A percentile compares a stretch with the other conserved stretches of the same genome.
phyloP scores from a whole-genome alignment of 306 rosid species.

The Cucurbita maxima region DNA sequence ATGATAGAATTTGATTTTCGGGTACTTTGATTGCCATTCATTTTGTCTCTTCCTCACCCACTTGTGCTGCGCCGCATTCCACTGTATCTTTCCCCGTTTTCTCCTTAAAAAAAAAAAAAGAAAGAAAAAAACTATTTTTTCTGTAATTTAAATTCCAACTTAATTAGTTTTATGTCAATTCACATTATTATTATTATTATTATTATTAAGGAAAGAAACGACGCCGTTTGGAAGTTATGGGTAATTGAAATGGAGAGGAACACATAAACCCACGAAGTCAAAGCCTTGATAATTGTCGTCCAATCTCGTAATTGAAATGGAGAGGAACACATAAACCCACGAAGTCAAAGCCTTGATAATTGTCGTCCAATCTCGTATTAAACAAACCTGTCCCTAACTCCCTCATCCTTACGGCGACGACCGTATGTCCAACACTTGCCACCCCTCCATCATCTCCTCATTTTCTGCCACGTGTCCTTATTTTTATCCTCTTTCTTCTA shows the following conservation, averaged over 20 bases:
- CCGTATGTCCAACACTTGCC: slow-evolving; percentile 4
- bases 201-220: background rate
- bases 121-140: too few species aligned
- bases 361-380: slow-evolving; percentile 23
- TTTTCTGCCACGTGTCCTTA: slow-evolving; percentile 21
- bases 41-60: background rate
- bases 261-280: too few species aligned
- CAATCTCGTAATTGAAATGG: too few species aligned
- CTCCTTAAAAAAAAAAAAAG: background rate
- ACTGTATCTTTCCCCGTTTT: slow-evolving; percentile 6
- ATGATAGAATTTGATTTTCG: too few species aligned
- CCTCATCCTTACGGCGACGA: slow-evolving; percentile 69
- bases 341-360: slow-evolving; percentile 69
- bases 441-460: slow-evolving; percentile 5
- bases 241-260: too few species aligned
- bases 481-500: background rate
- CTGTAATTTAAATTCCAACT: background rate
- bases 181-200: background rate
- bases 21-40: background rate
- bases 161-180: background rate
- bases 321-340: slow-evolving; percentile 17
- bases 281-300: too few species aligned
- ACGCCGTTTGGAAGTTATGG: background rate
- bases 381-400: slow-evolving; percentile 21
- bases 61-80: slow-evolving; percentile 10